Evolutionary conservation across 805 yeast species (phyloP).

Genomic region (Saccharomycopsis synnaedendra): DNA sequence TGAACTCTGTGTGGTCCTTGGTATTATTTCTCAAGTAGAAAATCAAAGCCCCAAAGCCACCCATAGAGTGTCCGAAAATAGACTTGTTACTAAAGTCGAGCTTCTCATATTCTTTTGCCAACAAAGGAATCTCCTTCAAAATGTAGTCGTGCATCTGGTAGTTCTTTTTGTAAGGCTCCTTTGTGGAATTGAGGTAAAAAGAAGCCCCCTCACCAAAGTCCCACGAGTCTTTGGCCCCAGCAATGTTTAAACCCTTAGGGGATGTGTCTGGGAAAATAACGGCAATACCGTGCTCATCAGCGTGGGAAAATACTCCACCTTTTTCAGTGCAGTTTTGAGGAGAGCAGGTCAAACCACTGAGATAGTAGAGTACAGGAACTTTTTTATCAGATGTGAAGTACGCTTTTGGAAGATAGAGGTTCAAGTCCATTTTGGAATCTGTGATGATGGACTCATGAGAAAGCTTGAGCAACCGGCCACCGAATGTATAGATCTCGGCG

Average conservation of each 20-base stretch:
- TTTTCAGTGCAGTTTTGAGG: constrained; percentile 92
- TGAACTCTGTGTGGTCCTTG: constrained; percentile 31
- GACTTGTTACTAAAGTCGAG: constrained; percentile 54
- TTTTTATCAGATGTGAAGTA: constrained; percentile 24
- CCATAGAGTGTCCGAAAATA: constrained; percentile 98
- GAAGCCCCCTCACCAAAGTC: constrained; percentile 96
- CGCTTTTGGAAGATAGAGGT: constrained; percentile 65
- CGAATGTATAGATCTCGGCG: constrained; percentile 49
- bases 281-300: constrained; percentile 74
- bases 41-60: constrained; percentile 87
- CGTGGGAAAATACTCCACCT: constrained; percentile 77
- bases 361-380: constrained; percentile 66
- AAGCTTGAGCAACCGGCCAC: constrained; percentile 68
- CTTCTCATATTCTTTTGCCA: constrained; percentile 30
- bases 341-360: constrained; percentile 88
- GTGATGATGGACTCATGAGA: constrained; percentile 60
- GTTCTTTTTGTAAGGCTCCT: constrained; percentile 56
- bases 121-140: constrained; percentile 55
- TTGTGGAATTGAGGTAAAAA: constrained; percentile 79
- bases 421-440: constrained; percentile 69
- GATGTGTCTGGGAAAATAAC: constrained; percentile 94
- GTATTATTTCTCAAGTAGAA: constrained; percentile 60
- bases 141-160: constrained; percentile 85
- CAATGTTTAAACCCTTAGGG: constrained; percentile 72
- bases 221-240: constrained; percentile 75